phyloP scores from a whole-genome alignment of 306 rosid genomes.

The Gastrolobium villosum region DNA sequence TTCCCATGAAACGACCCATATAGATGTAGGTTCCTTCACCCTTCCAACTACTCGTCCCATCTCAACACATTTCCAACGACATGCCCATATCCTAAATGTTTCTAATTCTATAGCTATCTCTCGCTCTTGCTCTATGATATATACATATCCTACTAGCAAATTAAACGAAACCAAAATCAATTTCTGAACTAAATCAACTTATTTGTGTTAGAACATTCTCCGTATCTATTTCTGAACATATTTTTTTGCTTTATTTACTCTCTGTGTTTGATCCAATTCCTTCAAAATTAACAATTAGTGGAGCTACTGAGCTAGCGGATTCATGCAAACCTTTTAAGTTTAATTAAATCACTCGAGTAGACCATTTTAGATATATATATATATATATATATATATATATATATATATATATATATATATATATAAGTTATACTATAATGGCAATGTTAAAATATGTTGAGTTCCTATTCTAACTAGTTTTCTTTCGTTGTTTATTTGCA shows the following conservation, averaged over 20 bases:
- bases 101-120: background rate
- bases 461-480: background rate
- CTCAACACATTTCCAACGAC: slow-evolving; percentile 30
- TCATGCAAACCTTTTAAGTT: background rate
- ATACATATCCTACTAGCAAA: background rate
- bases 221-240: background rate
- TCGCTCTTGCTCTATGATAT: background rate
- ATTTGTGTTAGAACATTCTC: background rate
- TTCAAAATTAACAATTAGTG: background rate
- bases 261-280: background rate
- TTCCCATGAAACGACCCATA: slow-evolving; percentile 42
- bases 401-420: too few species aligned
- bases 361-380: background rate
- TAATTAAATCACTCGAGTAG: background rate
- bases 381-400: background rate
- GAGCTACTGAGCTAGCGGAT: background rate
- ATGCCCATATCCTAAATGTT: slow-evolving; percentile 28
- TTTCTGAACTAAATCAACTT: background rate
- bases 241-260: slow-evolving; percentile 6
- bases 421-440: background rate
- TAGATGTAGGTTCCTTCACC: slow-evolving; percentile 9
- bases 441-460: background rate
- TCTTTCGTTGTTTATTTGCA: background rate
- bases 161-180: slow-evolving; percentile 16
- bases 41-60: background rate